A percentile compares a stretch with the other conserved stretches of the same genome.
phyloP scores from a whole-genome alignment of 2,329 filamentous ascomycete genomes.

The Whalleya microplaca region DNA sequence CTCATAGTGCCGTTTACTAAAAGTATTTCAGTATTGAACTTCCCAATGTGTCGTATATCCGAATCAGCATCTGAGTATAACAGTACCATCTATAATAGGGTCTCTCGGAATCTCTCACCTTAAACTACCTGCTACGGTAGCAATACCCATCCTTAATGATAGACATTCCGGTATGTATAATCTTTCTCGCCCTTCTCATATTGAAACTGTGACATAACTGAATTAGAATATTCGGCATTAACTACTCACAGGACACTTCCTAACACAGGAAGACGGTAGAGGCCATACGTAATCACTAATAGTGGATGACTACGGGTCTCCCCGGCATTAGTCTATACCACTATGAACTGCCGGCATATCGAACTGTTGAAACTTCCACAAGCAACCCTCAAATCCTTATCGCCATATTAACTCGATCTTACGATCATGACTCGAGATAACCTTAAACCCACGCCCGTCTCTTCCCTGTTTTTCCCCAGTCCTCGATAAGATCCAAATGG shows the following conservation, averaged over 20 bases:
- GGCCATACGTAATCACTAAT: background rate
- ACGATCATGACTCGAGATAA: background rate
- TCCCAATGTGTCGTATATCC: too few species aligned
- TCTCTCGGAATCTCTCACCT: too few species aligned
- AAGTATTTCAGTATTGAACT: too few species aligned
- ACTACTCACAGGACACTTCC: too few species aligned
- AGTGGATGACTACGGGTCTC: background rate
- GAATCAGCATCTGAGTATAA: too few species aligned
- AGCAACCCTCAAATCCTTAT: background rate
- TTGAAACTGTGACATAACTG: background rate
- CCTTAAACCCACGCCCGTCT: background rate
- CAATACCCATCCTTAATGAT: too few species aligned
- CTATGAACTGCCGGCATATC: background rate
- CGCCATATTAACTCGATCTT: background rate
- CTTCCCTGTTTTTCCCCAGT: background rate
- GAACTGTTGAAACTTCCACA: background rate
- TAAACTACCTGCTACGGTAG: too few species aligned
- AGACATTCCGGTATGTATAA: background rate
- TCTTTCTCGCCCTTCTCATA: background rate
- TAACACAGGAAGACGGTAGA: too few species aligned
- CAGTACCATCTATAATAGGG: too few species aligned
- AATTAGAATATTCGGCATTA: too few species aligned
- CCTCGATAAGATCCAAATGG: background rate
- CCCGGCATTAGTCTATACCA: background rate
- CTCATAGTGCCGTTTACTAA: too few species aligned